Evolutionary conservation across 495 filamentous ascomycete genomes (phyloP).

Genomic region (Daldinia loculata): DNA sequence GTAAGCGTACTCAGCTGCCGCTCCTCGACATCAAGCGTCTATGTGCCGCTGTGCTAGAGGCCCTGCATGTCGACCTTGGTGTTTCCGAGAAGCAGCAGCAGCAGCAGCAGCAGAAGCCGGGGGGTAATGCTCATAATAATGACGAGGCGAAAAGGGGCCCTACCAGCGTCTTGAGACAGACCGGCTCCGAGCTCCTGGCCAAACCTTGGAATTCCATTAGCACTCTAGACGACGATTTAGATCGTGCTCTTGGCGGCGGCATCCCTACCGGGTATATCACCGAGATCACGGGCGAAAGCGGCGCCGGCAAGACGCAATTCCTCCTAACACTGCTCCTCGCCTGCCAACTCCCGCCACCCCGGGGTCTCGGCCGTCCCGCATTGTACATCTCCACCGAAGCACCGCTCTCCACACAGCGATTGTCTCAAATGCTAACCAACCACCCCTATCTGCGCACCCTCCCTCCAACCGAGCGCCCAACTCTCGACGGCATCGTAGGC

Average conservation of each 20-base stretch:
- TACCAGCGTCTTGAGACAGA: constrained; percentile 42
- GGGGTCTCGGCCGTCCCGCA: constrained; percentile 72
- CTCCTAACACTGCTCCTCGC: constrained; percentile 83
- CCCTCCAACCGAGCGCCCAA: constrained; percentile 61
- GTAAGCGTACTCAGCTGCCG: constrained; percentile 84
- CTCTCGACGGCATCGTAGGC: constrained; percentile 74
- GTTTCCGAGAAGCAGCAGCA: constrained; percentile 44
- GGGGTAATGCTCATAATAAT: constrained; percentile 5
- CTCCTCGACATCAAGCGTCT: constrained; percentile 80
- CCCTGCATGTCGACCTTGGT: constrained; percentile 72
- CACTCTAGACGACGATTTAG: constrained; percentile 78
- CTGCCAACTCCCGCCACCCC: constrained; percentile 77
- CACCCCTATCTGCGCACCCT: constrained; percentile 69
- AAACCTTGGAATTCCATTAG: constrained; percentile 71
- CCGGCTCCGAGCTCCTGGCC: constrained; percentile 51
- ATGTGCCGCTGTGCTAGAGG: constrained; percentile 66
- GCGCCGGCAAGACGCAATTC: constrained; percentile 95
- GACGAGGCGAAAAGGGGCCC: neutral
- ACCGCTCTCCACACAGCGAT: constrained; percentile 78
- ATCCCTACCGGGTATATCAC: constrained; percentile 83
- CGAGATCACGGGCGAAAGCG: constrained; percentile 93
- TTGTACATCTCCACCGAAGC: constrained; percentile 98
- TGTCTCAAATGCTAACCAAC: constrained; percentile 75
- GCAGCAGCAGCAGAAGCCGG: neutral
- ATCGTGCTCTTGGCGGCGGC: constrained; percentile 83